Percentiles rank a stretch among this genome's conserved stretches.
Evolutionary conservation across 2,329 filamentous ascomycete species (phyloP).

Genomic region (Phialophora macrospora): DNA sequence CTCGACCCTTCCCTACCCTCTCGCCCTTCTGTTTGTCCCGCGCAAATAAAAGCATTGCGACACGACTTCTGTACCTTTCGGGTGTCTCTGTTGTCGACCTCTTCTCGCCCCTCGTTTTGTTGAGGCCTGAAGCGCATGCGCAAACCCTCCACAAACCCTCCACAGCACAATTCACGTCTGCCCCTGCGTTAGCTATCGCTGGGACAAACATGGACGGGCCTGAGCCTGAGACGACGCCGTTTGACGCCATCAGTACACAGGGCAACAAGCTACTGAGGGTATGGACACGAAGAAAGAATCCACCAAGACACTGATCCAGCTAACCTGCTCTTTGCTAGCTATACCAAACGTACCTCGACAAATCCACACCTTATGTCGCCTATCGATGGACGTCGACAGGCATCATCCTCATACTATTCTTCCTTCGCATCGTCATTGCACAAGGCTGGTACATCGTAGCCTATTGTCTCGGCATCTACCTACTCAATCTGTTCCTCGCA

Average conservation of each 20-base stretch:
- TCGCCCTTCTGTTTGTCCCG: neutral
- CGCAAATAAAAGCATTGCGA: neutral
- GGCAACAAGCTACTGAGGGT: conserved; percentile 60
- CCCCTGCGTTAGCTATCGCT: conserved; percentile 21
- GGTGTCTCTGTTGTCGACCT: neutral
- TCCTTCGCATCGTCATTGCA: conserved; percentile 83
- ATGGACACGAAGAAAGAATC: conserved; percentile 35
- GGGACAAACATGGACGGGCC: conserved; percentile 73
- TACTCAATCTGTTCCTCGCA: conserved; percentile 97
- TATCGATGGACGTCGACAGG: conserved; percentile 92
- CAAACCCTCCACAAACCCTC: conserved; percentile 34
- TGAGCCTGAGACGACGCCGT: conserved; percentile 88
- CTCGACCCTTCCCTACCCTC: conserved; percentile 19
- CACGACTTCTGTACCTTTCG: neutral
- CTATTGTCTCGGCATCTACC: conserved; percentile 97
- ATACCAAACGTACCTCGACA: conserved; percentile 93
- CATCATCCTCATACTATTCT: conserved; percentile 77
- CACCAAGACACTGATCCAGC: neutral
- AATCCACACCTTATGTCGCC: conserved; percentile 83
- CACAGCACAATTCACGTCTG: conserved; percentile 7
- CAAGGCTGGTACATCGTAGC: conserved; percentile 99
- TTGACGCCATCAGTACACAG: conserved; percentile 85
- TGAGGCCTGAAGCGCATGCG: conserved; percentile 27
- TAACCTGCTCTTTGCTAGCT: conserved; percentile 60
- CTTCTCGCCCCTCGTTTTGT: neutral